phyloP scores from a whole-genome alignment of 768 basidiomycete genomes.

The Termitomyces sp. region DNA sequence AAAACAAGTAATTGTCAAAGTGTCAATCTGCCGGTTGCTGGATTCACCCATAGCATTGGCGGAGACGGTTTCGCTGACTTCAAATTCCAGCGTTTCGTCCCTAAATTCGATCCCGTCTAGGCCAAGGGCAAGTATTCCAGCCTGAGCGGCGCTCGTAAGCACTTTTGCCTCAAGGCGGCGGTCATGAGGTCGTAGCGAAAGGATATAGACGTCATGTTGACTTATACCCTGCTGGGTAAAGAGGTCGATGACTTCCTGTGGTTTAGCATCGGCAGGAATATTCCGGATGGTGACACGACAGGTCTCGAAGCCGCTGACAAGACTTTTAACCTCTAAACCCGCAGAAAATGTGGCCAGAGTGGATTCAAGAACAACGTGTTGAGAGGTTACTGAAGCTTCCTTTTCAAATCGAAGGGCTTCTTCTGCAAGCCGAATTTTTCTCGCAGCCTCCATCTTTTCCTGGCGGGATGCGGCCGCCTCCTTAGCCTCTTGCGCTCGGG shows the following conservation, averaged over 20 bases:
- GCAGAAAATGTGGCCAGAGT: slow-evolving; percentile 46
- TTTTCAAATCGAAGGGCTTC: slow-evolving; percentile 15
- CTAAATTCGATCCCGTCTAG: slow-evolving; percentile 48
- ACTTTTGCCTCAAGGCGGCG: slow-evolving; percentile 35
- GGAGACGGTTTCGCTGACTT: slow-evolving; percentile 33
- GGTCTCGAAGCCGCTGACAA: slow-evolving; percentile 49
- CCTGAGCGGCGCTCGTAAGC: slow-evolving; percentile 35
- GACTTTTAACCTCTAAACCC: slow-evolving; percentile 39
- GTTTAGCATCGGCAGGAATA: slow-evolving; percentile 35
- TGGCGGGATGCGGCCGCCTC: slow-evolving; percentile 4
- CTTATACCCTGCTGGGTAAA: slow-evolving; percentile 40
- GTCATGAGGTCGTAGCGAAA: slow-evolving; percentile 24
- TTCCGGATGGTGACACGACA: slow-evolving; percentile 41
- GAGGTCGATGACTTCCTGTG: slow-evolving; percentile 35
- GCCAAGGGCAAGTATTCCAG: slow-evolving; percentile 32
- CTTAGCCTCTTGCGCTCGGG: slow-evolving; percentile 17
- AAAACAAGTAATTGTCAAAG: slow-evolving; percentile 48
- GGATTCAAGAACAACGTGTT: slow-evolving; percentile 39
- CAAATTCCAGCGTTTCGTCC: slow-evolving; percentile 35
- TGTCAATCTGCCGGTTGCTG: slow-evolving; percentile 25
- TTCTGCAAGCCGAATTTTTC: slow-evolving; percentile 2
- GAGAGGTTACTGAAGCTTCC: slow-evolving; percentile 39
- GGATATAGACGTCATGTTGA: slow-evolving; percentile 25
- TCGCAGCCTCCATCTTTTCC: slow-evolving; percentile 7
- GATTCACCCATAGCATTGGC: slow-evolving; percentile 37